Evolutionary conservation across 169 alveolate genomes (phyloP).

Genomic region (Eimeria maxima): DNA sequence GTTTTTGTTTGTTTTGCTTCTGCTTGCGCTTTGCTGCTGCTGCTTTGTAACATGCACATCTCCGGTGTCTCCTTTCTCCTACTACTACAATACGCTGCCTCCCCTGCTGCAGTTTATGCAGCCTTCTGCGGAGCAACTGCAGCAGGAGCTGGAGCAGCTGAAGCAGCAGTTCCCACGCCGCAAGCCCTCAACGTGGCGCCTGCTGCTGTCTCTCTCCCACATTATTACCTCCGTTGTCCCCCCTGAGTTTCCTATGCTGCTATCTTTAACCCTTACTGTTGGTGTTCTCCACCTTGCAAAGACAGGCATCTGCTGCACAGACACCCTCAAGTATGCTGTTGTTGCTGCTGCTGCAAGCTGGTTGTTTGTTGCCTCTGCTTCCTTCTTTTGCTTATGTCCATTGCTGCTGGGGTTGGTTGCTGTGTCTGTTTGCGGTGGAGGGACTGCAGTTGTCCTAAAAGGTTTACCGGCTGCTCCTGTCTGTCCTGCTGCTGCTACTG

Average conservation of each 20-base stretch:
- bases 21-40: constrained; percentile 96
- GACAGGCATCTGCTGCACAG: constrained; percentile 98
- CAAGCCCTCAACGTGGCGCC: constrained; percentile 88
- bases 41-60: constrained; percentile 92
- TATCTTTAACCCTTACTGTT: constrained; percentile 98
- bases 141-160: constrained; percentile 58
- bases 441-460: background rate
- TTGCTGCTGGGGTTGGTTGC: background rate
- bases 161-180: background rate
- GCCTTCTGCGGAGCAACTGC: constrained; percentile 24
- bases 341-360: constrained; percentile 84
- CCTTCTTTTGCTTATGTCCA: background rate
- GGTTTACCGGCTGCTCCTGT: background rate
- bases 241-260: constrained; percentile 99
- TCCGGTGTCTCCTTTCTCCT: constrained; percentile 23
- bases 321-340: constrained; percentile 92
- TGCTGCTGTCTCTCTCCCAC: constrained; percentile 96
- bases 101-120: constrained; percentile 86
- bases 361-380: background rate
- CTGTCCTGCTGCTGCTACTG: constrained; percentile 18
- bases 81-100: background rate
- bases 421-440: background rate
- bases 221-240: constrained; percentile 99
- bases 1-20: constrained; percentile 94
- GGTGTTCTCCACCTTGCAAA: constrained; percentile 95